A percentile compares a stretch with the other conserved stretches of the same genome.
These are phyloP conservation scores for Parafenestella ontariensis DNA, from an alignment of 2,329 filamentous ascomycete species.

Conservation along the genomic window DNA sequence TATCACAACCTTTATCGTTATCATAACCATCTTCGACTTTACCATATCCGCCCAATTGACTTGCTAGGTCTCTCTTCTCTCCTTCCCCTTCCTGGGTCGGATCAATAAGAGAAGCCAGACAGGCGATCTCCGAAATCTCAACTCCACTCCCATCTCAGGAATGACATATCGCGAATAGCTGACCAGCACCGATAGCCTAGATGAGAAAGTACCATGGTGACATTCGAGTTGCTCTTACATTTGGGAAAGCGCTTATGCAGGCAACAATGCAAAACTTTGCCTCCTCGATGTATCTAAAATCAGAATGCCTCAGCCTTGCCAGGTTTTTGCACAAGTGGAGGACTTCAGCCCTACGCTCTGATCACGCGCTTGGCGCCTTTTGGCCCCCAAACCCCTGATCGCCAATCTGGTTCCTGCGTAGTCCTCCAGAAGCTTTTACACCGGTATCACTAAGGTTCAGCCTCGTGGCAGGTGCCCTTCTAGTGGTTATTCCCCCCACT, in stretches of 20 bases:
- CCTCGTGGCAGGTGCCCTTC: neutral
- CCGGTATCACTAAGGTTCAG: neutral
- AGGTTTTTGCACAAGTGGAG: neutral
- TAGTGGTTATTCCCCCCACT: no score
- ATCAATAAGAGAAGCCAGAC: neutral
- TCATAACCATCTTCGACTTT: neutral
- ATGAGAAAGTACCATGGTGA: neutral
- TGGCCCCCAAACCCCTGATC: neutral
- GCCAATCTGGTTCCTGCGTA: neutral
- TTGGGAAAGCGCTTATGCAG: neutral
- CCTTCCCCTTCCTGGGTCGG: neutral
- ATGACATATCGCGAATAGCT: neutral
- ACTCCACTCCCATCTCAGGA: neutral
- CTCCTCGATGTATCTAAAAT: neutral
- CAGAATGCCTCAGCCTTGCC: neutral
- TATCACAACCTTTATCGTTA: no score
- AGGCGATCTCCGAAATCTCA: neutral
- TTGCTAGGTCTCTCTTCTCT: neutral
- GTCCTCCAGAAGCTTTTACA: neutral
- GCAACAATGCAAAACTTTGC: neutral
- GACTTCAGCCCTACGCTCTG: conserved; percentile 3
- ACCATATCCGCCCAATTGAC: neutral
- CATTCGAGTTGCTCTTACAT: neutral
- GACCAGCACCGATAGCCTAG: neutral
- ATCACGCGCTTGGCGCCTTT: neutral